A percentile compares a stretch with the other conserved stretches of the same genome.
These are phyloP conservation scores for Vanilla planifolia DNA, from an alignment of 106 monocot genomes.

Conservation along the genomic window DNA sequence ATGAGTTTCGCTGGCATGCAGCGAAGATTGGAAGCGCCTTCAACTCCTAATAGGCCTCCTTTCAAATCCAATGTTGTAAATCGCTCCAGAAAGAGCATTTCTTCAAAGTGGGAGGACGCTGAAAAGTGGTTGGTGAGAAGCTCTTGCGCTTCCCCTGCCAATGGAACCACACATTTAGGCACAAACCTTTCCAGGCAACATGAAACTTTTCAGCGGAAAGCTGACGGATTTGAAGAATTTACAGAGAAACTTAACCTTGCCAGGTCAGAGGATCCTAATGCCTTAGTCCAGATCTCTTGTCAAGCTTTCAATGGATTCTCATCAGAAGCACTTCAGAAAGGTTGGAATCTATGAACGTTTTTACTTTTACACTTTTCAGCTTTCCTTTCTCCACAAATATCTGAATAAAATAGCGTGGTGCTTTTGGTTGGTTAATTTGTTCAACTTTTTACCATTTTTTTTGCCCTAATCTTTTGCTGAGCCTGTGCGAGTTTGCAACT, in stretches of 20 bases:
- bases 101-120: slow-evolving; percentile 96
- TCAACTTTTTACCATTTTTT: not conserved
- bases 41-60: slow-evolving; percentile 70
- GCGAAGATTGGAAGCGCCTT: slow-evolving; percentile 52
- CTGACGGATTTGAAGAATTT: slow-evolving; percentile 10
- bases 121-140: slow-evolving; percentile 81
- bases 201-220: slow-evolving; percentile 24
- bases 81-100: slow-evolving; percentile 47
- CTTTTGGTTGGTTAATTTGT: no score
- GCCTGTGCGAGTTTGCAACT: not conserved
- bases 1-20: slow-evolving; percentile 11
- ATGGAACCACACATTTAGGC: slow-evolving; percentile 20
- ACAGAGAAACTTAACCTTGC: slow-evolving; percentile 20
- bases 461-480: not conserved
- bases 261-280: slow-evolving; percentile 14
- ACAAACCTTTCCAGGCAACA: slow-evolving; percentile 22
- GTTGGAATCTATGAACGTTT: slow-evolving; percentile 14
- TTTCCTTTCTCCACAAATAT: not conserved
- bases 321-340: slow-evolving; percentile 64
- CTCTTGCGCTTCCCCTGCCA: slow-evolving; percentile 60
- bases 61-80: slow-evolving; percentile 59
- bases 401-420: no score
- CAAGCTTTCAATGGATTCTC: slow-evolving; percentile 27
- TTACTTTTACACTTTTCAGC: not conserved
- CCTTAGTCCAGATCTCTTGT: not conserved